Evolutionary conservation across 331 rosid species (phyloP), one percentile per base, ranked within the genome.

Genomic region (Phaseolus coccineus): DNA sequence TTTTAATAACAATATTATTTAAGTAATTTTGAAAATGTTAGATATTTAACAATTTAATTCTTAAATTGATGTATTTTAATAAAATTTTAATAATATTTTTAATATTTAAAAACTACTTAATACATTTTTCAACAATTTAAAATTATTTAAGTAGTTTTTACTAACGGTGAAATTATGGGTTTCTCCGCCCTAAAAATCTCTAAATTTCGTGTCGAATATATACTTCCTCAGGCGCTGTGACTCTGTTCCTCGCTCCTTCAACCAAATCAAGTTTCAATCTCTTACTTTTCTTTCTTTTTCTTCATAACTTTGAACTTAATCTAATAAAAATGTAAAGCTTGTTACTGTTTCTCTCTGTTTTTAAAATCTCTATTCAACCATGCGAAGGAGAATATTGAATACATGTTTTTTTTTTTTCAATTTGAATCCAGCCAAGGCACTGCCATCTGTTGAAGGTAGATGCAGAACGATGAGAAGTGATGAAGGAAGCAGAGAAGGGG

Each of bases 401-500:
- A 3, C n/a, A 5, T 14, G 8, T 6, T 16, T 64, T 6, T 22
- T 1, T 2, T 63, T 64, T 35, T 35, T n/a, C 24, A n/a, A 7
- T 35, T 63, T 63, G 24, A 59, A 44, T 74, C 14, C 28, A 70
- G 24, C 22, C 53, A 14, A 5, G 61, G 14, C 46, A 44, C 2
- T 51, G 28, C 10, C 47, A 62, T 47, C 63, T 46, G 7, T 46
- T 77, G 51, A 39, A 14, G 15, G 42, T 25, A 15, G 69, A 28
- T 25, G 40, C 13, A 27, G 25, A 40, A 80, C 52, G 11, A 80
- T 80, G 90, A 24, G 44, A 12, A 27, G 44, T 10, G 42, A 62
- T 0, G 66, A 22, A 13, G 62, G 53, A 1, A 80, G 63, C 55
- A 59, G 58, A 59, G 81, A 71, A 82, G 68, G 69, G 79, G 91